Evolutionary conservation across 2,329 filamentous ascomycete genomes (phyloP).

Genomic region (Cladosporium sp.): DNA sequence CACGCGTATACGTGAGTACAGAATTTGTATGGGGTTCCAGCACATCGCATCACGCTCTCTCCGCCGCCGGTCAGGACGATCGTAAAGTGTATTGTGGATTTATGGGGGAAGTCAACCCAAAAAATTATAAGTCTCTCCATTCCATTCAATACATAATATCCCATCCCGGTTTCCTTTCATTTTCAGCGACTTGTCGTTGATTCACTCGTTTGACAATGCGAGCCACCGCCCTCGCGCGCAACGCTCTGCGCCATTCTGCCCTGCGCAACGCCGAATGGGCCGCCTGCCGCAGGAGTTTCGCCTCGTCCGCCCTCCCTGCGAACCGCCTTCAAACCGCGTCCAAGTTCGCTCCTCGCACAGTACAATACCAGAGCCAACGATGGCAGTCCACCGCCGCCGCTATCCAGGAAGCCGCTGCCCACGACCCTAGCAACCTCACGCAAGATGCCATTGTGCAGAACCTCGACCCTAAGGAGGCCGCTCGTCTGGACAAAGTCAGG

Average conservation of each 20-base stretch:
- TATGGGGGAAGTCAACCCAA: neutral
- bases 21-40: too few relatives aligned
- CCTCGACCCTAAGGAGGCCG: conserved; percentile 73
- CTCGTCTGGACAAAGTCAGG: conserved; percentile 73
- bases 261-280: conserved; percentile 18
- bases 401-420: conserved; percentile 53
- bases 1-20: too few relatives aligned
- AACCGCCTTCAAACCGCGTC: neutral
- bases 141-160: too few relatives aligned
- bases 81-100: neutral
- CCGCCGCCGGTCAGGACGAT: neutral
- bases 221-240: conserved; percentile 24
- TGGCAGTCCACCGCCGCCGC: conserved; percentile 27
- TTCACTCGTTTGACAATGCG: conserved; percentile 18
- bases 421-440: conserved; percentile 53
- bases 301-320: conserved; percentile 18
- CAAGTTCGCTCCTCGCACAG: conserved; percentile 1
- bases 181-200: neutral
- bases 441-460: conserved; percentile 71
- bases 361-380: conserved; percentile 15
- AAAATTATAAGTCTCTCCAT: neutral
- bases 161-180: neutral
- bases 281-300: conserved; percentile 22
- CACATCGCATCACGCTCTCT: too few relatives aligned
- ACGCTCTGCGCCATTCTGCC: conserved; percentile 24